Evolutionary conservation across 768 basidiomycete genomes (phyloP), one percentile per base, ranked within the genome.

Genomic region (Rhodosporidiobolus odoratus): DNA sequence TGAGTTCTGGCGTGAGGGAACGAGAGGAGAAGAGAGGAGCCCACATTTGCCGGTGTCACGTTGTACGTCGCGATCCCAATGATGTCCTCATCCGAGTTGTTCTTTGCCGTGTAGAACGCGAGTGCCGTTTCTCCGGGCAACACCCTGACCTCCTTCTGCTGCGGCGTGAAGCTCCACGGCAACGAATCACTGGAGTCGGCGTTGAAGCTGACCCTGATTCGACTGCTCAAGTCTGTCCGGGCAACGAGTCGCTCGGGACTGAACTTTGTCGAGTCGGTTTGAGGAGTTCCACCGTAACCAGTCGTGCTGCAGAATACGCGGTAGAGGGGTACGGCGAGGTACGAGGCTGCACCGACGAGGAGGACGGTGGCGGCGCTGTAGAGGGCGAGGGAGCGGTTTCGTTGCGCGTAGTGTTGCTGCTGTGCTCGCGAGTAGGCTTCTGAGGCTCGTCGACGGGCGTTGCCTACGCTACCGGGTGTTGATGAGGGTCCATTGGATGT

Each of bases 21-120:
- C 23, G 3, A 17, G n/a, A 30, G n/a, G 47, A 30, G 40, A 35
- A 17, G 61, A 38, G 27, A 4, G 32, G 27, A 21, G 69, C 88
- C 56, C 77, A 96, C 95, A 79, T 94, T 85, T 78, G 92, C 91
- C n/a, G 96, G 96, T 0, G 94, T 95, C 71, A 97, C 95, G 80
- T 98, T 99, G 79, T 99, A 99, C 9, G 96, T 98, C 41, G 94
- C 95, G 79, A 99, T 98, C 2, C 96, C 96, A 77, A 99, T 94
- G 62, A 99, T 86, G 78, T 98, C 96, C 74, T 89, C 83, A 58
- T 86, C 82, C 16, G 90, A 88, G 58, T 82, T 85, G 76, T 99
- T 99, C 81, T 85, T 91, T 12, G 95, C 95, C 58, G 85, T 91
- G 80, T 98, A 99, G 79, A 99, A 99, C 16, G 96, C 96, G 69